Base-by-base conservation (phyloP, 2,329 filamentous ascomycete species). In the Ilyonectria destructans region DNA sequence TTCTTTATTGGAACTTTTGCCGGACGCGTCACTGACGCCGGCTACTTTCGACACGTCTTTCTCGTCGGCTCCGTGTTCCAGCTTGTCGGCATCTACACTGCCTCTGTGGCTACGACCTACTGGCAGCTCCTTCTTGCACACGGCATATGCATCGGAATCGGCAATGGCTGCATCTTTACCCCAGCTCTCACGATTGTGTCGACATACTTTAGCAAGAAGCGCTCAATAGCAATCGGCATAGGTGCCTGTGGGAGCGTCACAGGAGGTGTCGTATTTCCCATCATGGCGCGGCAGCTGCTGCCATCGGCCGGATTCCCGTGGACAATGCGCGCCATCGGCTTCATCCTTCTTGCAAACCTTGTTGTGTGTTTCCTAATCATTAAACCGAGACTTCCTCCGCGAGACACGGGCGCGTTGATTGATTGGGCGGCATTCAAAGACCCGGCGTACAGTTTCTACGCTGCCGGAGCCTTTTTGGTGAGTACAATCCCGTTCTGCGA, bases 171-270 rank as follows among this genome's bases (percentile, higher is more conserved):
- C 63, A 77, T 89, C 19, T 89, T 87, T 77, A 82, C 87, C 29
- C 85, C 88, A 4, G 82, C 84, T 17, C 83, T 90, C 37, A 86
- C 88, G 10, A 83, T 90, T 46, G 79, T 91, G 6, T 85, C 87
- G 2, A 85, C 87, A 54, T 90, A 89, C 72, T 91, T 91, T 74
- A 81, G 80, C 29, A 82, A 80, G 49, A 84, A 81, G 62, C 82
- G 87, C 65, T 84, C 83, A 0, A 75, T 91, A 3, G 88, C 87
- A 6, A 85, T 90, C 51, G 89, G 88, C 1, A 76, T 90, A 4
- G 85, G 86, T 2, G 86, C 88, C 2, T 85, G 84, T 2, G 89
- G 89, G 3, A 86, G 84, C 51, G 85, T 84, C 13, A 81, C 88
- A 12, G 86, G 86, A 6, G 85, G 86, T 17, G 77, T 89, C 29